Base-by-base conservation (phyloP, 2,329 filamentous ascomycete genomes). In the Fusarium haematococcum region DNA sequence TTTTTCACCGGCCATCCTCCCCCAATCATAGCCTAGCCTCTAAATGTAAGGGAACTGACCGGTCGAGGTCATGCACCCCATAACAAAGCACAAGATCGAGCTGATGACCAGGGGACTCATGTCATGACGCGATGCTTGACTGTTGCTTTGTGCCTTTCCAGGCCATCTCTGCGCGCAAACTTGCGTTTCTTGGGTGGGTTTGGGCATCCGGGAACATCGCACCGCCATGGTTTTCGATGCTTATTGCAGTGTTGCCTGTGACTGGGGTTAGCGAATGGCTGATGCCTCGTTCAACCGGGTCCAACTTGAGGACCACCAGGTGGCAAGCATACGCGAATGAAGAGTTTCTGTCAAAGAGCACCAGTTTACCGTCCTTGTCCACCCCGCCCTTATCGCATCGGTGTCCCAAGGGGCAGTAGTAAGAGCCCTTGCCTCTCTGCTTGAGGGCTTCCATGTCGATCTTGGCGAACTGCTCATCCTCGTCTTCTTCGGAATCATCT, bases 241-340 rank as follows among this genome's bases (percentile, higher is more conserved):
- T 85, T 85, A 75, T 85, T 84, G 67, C 83, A 82, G 71, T 85
- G 84, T 75, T 85, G 83, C 61, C 84, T 85, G 71, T 67, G 69
- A 62, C 33, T 56, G 45, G 57, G 60, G 69, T 79, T 64, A 79
- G 77, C 71, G 57, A 20, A 65, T 60, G 58, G 48, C 50, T 60
- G 68, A 68, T 56, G 41, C 30, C 25, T 59, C 32, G n/a, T 32
- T 45, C 54, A 62, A 32, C 48, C 14, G 20, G 32, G 37, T 69
- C 63, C 48, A 50, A 54, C 64, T 50, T 59, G 56, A 57, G 43
- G 43, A 65, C 35, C 56, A 45, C 45, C 33, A 62, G 59, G 62
- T 62, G 68, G 66, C 54, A 74, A 68, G 60, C 77, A 67, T 80
- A 84, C 81, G 79, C 80, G 77, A 84, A 85, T 64, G 83, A 83